Evolutionary conservation across 495 filamentous ascomycete genomes (phyloP).

Genomic region (Xylaria longipes): DNA sequence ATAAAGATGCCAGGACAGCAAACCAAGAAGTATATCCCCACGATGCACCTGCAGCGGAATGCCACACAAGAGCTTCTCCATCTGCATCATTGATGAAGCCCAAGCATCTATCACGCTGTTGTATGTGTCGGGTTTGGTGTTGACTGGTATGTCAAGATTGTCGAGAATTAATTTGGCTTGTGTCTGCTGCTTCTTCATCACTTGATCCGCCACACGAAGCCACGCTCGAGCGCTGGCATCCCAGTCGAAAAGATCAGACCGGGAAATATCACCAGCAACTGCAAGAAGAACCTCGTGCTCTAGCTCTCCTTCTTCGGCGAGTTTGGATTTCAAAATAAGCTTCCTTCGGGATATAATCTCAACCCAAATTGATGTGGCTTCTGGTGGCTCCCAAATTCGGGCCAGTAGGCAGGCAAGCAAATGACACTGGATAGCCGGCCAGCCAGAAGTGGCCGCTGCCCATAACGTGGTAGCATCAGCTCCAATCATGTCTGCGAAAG

Average conservation of each 20-base stretch:
- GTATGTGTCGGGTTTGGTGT: slow-evolving; percentile 30
- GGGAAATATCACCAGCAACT: slow-evolving; percentile 26
- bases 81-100: slow-evolving; percentile 32
- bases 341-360: slow-evolving; percentile 39
- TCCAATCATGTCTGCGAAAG: slow-evolving; percentile 29
- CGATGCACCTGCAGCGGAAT: slow-evolving; percentile 31
- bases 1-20: slow-evolving; percentile 50
- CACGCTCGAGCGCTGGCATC: slow-evolving; percentile 47
- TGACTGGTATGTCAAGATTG: slow-evolving; percentile 41
- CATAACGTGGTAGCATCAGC: slow-evolving; percentile 46
- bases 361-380: slow-evolving; percentile 46
- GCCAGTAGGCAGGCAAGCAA: slow-evolving; percentile 48
- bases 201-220: slow-evolving; percentile 40
- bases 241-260: slow-evolving; percentile 42
- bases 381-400: slow-evolving; percentile 31
- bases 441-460: slow-evolving; percentile 48
- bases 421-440: slow-evolving; percentile 36
- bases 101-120: slow-evolving; percentile 41
- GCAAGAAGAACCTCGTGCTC: slow-evolving; percentile 3
- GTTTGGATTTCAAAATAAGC: slow-evolving; percentile 26
- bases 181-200: slow-evolving; percentile 33
- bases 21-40: slow-evolving; percentile 40
- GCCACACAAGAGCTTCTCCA: slow-evolving; percentile 37
- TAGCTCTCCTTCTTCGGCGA: slow-evolving; percentile 22
- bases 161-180: slow-evolving; percentile 47